Evolutionary conservation across 2,329 filamentous ascomycete genomes (phyloP), one percentile per base, ranked within the genome.

Genomic region (Phialocephala subalpina): DNA sequence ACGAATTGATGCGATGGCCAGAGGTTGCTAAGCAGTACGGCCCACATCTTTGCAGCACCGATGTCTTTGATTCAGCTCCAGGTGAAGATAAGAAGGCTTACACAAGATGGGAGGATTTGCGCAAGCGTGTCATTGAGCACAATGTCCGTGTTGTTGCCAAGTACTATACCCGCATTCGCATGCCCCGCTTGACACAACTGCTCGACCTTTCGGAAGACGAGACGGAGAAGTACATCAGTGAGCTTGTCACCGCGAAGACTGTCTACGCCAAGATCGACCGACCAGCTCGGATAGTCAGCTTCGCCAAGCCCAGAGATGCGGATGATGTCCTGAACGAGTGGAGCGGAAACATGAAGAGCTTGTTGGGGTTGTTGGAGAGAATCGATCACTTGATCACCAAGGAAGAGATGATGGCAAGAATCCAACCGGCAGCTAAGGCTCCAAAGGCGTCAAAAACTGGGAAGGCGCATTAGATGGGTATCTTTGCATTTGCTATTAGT

Each of bases 351-450:
- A 98, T 97, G 93, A 97, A 96, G 90, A 94, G 90, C 77, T 81
- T 97, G 74, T 81, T 97, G 71, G 93, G 93, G 12, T 82, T 95
- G 63, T 78, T 97, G 76, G 94, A 97, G 84, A 87, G 94, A 69
- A 97, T 99, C 68, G 96, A 99, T 77, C 96, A 99, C 80, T 85
- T 99, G 75, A 99, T 99, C 76, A 99, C 97, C 63, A 98, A 98
- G 86, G 96, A 99, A 82, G 96, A 99, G 85, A 99, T 99, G 96
- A 99, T 99, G 96, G 96, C 96, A 47, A 87, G 94, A 66, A 98
- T 99, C 75, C 91, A 96, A 79, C 93, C 93, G 6, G 84, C 93
- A 6, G 84, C 70, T 6, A 75, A 76, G 62, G 52, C 67, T 57
- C 55, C 73, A 16, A 76, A 76, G 67, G 65, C 67, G 16, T 66